phyloP scores from a whole-genome alignment of 305 asterid genomes.

The Rubia peregrina region DNA sequence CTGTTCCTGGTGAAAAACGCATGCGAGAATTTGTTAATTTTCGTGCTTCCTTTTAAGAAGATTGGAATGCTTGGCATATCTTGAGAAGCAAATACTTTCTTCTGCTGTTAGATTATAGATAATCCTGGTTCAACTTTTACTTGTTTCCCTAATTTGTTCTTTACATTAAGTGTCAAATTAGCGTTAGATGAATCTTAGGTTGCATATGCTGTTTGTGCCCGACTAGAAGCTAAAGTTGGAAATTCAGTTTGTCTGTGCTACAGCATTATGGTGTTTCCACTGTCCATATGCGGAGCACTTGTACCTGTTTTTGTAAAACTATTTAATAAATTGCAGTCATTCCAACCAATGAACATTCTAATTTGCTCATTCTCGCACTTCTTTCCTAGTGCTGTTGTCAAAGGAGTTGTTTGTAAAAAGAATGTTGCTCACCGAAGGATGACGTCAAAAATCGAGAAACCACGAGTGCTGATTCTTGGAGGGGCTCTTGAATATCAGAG shows the following conservation, averaged over 20 bases:
- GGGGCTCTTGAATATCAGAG: constrained; percentile 99
- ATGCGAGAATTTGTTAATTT: neutral
- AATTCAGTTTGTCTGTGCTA: neutral
- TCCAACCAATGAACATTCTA: constrained; percentile 4
- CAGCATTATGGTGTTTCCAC: neutral
- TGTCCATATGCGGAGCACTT: neutral
- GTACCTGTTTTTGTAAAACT: neutral
- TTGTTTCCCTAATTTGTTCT: neutral
- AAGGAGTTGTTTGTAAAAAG: constrained; percentile 92
- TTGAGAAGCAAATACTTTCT: neutral
- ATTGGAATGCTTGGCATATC: neutral
- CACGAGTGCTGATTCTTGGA: constrained; percentile 84
- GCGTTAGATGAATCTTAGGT: neutral
- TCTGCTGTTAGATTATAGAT: neutral
- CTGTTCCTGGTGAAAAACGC: neutral
- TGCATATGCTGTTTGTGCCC: neutral
- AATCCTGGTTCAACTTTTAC: neutral
- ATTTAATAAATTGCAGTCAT: neutral
- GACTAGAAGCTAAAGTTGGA: neutral
- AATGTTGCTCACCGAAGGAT: constrained; percentile 95
- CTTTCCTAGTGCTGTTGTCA: constrained; percentile 59
- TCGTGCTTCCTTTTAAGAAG: neutral
- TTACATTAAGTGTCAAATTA: neutral
- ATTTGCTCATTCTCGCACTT: constrained; percentile 21
- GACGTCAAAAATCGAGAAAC: constrained; percentile 82